A percentile compares a stretch with the other conserved stretches of the same genome.
These are phyloP conservation scores for Calonectria hawksworthii DNA, from an alignment of 2,329 filamentous ascomycete species.

Conservation along the genomic window DNA sequence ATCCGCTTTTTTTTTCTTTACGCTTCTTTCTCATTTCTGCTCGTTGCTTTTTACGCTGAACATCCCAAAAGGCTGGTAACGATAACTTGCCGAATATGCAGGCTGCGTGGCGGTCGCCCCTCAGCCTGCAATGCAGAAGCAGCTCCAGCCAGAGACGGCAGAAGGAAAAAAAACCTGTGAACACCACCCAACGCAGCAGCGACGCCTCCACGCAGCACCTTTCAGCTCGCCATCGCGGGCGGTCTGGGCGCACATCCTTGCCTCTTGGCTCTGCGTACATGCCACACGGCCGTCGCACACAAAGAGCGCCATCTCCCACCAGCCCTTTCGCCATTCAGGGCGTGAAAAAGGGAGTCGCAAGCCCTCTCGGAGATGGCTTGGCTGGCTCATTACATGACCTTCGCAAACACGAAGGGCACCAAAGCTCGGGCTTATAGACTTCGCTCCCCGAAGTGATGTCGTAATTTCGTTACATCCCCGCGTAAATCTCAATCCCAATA, in stretches of 20 bases:
- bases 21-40: neutral
- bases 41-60: slow-evolving; percentile 1
- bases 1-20: neutral
- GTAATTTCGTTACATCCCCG: slow-evolving; percentile 23
- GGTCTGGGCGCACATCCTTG: slow-evolving; percentile 17
- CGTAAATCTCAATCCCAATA: slow-evolving; percentile 18
- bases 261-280: slow-evolving; percentile 14
- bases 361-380: neutral
- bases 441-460: slow-evolving; percentile 7
- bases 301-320: neutral
- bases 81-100: neutral
- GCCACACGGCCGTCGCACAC: slow-evolving; percentile 17
- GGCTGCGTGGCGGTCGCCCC: neutral
- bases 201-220: slow-evolving; percentile 7
- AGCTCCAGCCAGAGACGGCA: neutral
- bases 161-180: neutral
- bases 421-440: neutral
- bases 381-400: neutral
- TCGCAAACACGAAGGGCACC: neutral
- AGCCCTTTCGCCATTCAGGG: neutral
- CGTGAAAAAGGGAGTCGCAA: neutral
- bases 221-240: slow-evolving; percentile 1
- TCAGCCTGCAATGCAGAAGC: neutral
- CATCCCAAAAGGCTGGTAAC: neutral
- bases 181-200: neutral